Conservation (phyloP, 2,329 filamentous ascomycete species). For the Cryphonectria japonica region DNA sequence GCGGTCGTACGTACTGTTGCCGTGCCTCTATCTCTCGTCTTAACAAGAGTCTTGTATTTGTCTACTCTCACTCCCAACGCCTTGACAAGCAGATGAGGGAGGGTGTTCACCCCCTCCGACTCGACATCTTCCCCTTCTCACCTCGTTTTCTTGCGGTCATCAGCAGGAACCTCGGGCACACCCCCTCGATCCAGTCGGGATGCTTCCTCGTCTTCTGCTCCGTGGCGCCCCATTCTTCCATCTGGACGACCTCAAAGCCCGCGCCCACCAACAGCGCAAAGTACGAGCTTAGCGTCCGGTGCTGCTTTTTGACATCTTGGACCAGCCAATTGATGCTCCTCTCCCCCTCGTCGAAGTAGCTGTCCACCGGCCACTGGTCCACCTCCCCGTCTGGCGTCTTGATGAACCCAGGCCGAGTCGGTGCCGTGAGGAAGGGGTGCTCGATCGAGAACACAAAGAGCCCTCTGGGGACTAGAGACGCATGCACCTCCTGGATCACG, state of each 20-base stretch:
- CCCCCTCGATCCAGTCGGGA: slow-evolving; percentile 32
- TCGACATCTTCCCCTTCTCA: slow-evolving; percentile 12
- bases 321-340: slow-evolving; percentile 48
- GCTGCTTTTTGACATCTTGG: slow-evolving; percentile 49
- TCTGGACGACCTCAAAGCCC: slow-evolving; percentile 44
- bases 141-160: slow-evolving; percentile 28
- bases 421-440: slow-evolving; percentile 52
- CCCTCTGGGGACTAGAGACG: slow-evolving; percentile 41
- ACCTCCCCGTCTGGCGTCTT: slow-evolving; percentile 31
- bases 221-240: slow-evolving; percentile 42
- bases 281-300: slow-evolving; percentile 49
- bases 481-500: slow-evolving; percentile 40
- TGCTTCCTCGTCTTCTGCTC: slow-evolving; percentile 33
- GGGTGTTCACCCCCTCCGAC: not conserved
- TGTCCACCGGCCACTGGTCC: slow-evolving; percentile 47
- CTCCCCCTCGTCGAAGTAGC: slow-evolving; percentile 47
- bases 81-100: not conserved
- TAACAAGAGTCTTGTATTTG: not conserved
- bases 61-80: not conserved
- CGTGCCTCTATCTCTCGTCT: not conserved
- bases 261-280: slow-evolving; percentile 41
- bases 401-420: slow-evolving; percentile 39
- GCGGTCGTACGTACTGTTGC: not conserved
- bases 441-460: slow-evolving; percentile 50
- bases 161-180: slow-evolving; percentile 30